phyloP scores from a whole-genome alignment of 331 rosid genomes.

The Quercus phellos region DNA sequence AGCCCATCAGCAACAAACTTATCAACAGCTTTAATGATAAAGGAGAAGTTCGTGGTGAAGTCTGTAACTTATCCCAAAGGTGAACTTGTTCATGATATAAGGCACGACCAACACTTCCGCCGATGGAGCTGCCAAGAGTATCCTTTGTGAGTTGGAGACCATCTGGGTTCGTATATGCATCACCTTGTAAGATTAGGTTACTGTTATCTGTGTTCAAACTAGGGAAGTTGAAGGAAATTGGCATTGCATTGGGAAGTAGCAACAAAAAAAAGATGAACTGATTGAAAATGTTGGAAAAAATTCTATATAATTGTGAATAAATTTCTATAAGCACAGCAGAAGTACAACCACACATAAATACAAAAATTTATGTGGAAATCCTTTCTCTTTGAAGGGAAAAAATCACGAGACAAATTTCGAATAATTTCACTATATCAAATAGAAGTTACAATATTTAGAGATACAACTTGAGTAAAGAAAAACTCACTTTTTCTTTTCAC shows the following conservation, averaged over 20 bases:
- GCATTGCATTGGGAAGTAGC: not conserved
- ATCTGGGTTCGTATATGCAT: not conserved
- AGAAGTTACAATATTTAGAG: no score
- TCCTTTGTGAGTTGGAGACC: not conserved
- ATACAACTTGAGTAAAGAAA: no score
- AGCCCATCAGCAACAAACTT: no score
- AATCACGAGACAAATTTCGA: no score
- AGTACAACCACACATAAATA: no score
- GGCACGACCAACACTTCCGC: slow-evolving; percentile 26
- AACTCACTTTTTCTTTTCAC: no score
- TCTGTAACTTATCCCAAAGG: slow-evolving; percentile 33
- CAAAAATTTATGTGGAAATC: no score
- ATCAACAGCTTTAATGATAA: not conserved
- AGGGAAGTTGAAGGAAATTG: not conserved
- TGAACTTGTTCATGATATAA: slow-evolving; percentile 21
- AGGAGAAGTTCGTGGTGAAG: slow-evolving; percentile 29
- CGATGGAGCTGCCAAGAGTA: not conserved
- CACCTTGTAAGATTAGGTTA: not conserved
- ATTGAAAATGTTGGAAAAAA: no score
- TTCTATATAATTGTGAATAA: no score
- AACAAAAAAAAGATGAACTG: not conserved
- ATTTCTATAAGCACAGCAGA: no score
- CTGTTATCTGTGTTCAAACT: not conserved
- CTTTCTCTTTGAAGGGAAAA: no score
- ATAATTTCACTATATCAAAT: no score